Conservation (phyloP, 495 filamentous ascomycete species). For the Aspergillus heteromorphus region DNA sequence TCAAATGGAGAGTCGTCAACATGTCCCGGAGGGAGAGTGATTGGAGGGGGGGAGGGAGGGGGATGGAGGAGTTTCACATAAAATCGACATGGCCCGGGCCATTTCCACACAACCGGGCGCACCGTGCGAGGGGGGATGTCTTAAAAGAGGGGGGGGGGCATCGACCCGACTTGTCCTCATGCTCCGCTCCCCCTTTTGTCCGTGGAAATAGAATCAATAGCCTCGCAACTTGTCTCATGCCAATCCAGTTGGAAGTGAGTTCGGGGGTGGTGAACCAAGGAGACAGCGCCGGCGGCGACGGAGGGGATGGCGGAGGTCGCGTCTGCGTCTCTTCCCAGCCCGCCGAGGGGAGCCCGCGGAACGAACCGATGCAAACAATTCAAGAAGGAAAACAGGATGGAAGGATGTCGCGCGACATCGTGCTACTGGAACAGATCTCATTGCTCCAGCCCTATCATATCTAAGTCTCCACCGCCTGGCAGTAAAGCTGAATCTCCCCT, state of each 20-base stretch:
- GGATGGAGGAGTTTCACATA: conserved; percentile 6
- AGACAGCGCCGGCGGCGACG: conserved; percentile 12
- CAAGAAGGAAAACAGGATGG: neutral
- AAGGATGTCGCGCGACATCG: too few relatives aligned
- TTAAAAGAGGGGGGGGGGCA: too few relatives aligned
- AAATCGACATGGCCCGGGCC: neutral
- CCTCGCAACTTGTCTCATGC: conserved; percentile 20
- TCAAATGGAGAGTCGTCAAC: conserved; percentile 15
- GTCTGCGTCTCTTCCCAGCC: conserved; percentile 14
- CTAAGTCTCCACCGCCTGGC: conserved; percentile 45
- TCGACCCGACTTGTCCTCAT: too few relatives aligned
- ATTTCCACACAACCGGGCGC: neutral
- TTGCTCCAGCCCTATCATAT: conserved; percentile 2
- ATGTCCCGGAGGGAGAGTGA: conserved; percentile 6
- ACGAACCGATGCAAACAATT: neutral
- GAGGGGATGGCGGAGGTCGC: neutral
- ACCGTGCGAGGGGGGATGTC: too few relatives aligned
- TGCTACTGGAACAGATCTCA: conserved; percentile 4
- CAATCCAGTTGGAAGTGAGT: conserved; percentile 28
- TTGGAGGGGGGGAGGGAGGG: too few relatives aligned
- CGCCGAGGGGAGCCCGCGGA: neutral
- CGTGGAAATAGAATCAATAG: conserved; percentile 11
- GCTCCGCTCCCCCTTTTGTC: neutral
- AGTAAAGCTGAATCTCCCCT: conserved; percentile 81
- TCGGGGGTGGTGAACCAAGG: conserved; percentile 8